phyloP scores from a whole-genome alignment of 345 rosid genomes.

The Gossypium turneri region DNA sequence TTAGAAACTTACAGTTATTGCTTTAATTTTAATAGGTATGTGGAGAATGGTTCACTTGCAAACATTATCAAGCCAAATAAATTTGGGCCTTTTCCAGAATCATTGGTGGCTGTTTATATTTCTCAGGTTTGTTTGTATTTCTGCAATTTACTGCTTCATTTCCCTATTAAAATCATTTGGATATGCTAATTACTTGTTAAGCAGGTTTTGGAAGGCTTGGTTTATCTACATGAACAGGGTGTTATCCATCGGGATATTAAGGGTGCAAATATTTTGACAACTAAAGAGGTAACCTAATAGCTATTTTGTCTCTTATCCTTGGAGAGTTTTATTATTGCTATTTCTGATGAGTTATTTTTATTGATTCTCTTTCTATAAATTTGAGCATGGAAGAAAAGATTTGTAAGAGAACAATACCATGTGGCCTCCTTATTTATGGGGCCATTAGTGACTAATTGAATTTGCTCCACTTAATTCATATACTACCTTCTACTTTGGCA shows the following conservation, averaged over 20 bases:
- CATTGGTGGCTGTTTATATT: slow-evolving; percentile 93
- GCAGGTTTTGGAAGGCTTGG: slow-evolving; percentile 96
- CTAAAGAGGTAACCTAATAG: slow-evolving; percentile 68
- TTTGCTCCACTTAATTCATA: neutral
- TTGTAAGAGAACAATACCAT: neutral
- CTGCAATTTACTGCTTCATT: slow-evolving; percentile 22
- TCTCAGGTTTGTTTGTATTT: slow-evolving; percentile 71
- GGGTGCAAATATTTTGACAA: slow-evolving; percentile 97
- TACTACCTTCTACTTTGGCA: slow-evolving; percentile 7
- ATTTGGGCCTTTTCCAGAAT: slow-evolving; percentile 98
- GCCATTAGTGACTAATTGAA: neutral
- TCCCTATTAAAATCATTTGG: slow-evolving; percentile 9
- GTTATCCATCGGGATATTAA: slow-evolving; percentile 99
- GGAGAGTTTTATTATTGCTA: neutral
- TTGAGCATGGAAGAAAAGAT: slow-evolving; percentile 5
- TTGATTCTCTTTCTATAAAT: slow-evolving; percentile 5
- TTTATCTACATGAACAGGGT: slow-evolving; percentile 97
- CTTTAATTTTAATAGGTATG: slow-evolving; percentile 54
- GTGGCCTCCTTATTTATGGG: neutral
- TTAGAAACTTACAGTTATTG: slow-evolving; percentile 12
- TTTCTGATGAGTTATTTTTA: neutral
- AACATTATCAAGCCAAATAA: slow-evolving; percentile 96
- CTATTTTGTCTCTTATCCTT: neutral
- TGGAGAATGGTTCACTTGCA: slow-evolving; percentile 99
- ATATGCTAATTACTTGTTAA: slow-evolving; percentile 23